Percentiles rank a stretch among this genome's conserved stretches.
Evolutionary conservation across 106 monocot genomes (phyloP).

Genomic region (Dioscorea dumetorum): DNA sequence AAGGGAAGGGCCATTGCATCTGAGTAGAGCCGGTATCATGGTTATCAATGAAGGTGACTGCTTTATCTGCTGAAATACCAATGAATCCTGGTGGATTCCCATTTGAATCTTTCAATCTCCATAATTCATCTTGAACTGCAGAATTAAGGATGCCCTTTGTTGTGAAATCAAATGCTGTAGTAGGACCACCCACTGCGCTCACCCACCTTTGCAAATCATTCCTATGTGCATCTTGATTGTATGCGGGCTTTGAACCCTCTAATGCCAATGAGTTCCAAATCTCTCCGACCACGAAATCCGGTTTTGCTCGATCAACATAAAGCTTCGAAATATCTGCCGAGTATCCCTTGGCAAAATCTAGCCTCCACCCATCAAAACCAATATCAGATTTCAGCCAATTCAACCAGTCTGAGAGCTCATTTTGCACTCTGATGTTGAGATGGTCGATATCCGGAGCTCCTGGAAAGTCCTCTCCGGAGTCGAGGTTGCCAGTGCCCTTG

Average conservation of each 20-base stretch:
- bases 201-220: constrained; percentile 46
- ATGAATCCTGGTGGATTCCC: constrained; percentile 57
- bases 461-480: constrained; percentile 40
- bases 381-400: constrained; percentile 64
- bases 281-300: constrained; percentile 44
- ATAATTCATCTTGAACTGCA: constrained; percentile 52
- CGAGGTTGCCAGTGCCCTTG: constrained; percentile 66
- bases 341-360: constrained; percentile 65
- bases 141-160: constrained; percentile 60
- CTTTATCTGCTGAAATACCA: constrained; percentile 46
- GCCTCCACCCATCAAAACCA: constrained; percentile 62
- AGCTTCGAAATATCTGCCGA: constrained; percentile 35
- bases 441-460: constrained; percentile 68
- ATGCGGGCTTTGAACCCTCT: constrained; percentile 32
- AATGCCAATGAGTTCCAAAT: constrained; percentile 43
- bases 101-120: constrained; percentile 29
- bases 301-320: constrained; percentile 25
- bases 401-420: constrained; percentile 54
- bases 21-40: constrained; percentile 56
- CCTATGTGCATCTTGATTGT: constrained; percentile 45
- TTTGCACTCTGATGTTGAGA: constrained; percentile 47
- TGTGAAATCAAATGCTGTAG: constrained; percentile 60
- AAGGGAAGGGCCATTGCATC: constrained; percentile 51
- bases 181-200: constrained; percentile 11
- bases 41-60: constrained; percentile 68